phyloP scores from a whole-genome alignment of 2,329 filamentous ascomycete genomes.

The Nemania bipapillata region DNA sequence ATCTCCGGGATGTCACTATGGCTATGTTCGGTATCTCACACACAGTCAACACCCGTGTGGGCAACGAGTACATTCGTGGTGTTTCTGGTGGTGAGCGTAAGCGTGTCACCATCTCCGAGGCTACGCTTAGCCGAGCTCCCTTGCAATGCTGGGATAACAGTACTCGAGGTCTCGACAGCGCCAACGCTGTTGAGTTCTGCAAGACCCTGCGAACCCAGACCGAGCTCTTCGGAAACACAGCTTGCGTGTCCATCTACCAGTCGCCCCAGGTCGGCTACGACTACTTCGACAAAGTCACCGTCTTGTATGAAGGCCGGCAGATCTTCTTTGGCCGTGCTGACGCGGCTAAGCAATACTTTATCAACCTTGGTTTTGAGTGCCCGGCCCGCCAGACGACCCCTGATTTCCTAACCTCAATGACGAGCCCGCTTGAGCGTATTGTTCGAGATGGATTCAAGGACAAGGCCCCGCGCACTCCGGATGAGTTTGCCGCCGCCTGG shows the following conservation, averaged over 20 bases:
- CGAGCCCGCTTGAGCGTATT: slow-evolving; percentile 66
- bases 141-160: slow-evolving; percentile 78
- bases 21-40: slow-evolving; percentile 79
- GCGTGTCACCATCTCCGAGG: slow-evolving; percentile 72
- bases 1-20: slow-evolving; percentile 77
- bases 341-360: slow-evolving; percentile 72
- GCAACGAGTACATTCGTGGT: slow-evolving; percentile 79
- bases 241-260: slow-evolving; percentile 79
- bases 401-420: slow-evolving; percentile 79
- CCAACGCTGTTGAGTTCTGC: slow-evolving; percentile 80
- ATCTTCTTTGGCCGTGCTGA: slow-evolving; percentile 71
- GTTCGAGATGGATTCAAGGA: slow-evolving; percentile 67
- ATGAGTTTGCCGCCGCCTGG: slow-evolving; percentile 70
- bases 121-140: slow-evolving; percentile 67
- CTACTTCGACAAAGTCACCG: slow-evolving; percentile 68
- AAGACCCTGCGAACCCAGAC: slow-evolving; percentile 73
- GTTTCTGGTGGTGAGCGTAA: slow-evolving; percentile 79
- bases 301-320: slow-evolving; percentile 70
- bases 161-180: slow-evolving; percentile 77
- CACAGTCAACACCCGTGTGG: slow-evolving; percentile 76
- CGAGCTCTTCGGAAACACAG: slow-evolving; percentile 73
- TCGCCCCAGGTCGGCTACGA: slow-evolving; percentile 73
- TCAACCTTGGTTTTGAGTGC: slow-evolving; percentile 73
- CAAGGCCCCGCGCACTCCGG: slow-evolving; percentile 67
- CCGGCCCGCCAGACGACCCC: slow-evolving; percentile 74